Evolutionary conservation across 2,329 filamentous ascomycete species (phyloP).

Genomic region (Penicillium sp.): DNA sequence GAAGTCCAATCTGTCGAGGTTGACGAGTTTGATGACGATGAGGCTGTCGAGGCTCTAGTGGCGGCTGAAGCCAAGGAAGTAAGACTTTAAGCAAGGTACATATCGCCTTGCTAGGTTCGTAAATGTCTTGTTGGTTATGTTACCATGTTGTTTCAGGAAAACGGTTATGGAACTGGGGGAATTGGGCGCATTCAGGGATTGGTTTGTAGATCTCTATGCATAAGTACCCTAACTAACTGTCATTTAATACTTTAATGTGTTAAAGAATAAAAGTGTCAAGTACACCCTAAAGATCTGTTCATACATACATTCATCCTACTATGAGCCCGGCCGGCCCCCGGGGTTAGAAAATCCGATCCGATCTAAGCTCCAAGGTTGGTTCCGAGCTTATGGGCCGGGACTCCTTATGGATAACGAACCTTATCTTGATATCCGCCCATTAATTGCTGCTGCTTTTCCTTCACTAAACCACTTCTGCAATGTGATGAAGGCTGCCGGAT

Average conservation of each 20-base stretch:
- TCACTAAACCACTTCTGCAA: not conserved
- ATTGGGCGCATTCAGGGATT: not conserved
- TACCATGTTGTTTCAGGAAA: not conserved
- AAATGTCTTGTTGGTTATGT: not conserved
- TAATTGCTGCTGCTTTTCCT: not conserved
- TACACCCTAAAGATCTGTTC: not conserved
- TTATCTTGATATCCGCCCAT: not conserved
- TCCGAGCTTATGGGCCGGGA: not conserved
- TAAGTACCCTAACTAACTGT: not conserved
- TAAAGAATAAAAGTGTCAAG: not conserved
- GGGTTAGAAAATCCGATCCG: no score
- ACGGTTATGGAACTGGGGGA: no score
- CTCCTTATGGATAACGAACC: slow-evolving; percentile 16
- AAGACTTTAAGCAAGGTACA: not conserved
- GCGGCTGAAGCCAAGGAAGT: slow-evolving; percentile 25
- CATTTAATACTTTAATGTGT: not conserved
- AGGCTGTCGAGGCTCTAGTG: slow-evolving; percentile 41
- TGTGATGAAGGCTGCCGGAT: slow-evolving; percentile 16
- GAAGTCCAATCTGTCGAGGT: slow-evolving; percentile 23
- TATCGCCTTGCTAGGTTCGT: not conserved
- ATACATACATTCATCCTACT: not conserved
- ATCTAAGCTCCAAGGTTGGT: no score
- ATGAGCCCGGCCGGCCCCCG: no score
- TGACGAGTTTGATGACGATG: slow-evolving; percentile 44
- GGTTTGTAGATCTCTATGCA: not conserved